Percentiles rank a stretch among this genome's conserved stretches.
phyloP scores from a whole-genome alignment of 768 basidiomycete species.

The Lenzites betulinus region DNA sequence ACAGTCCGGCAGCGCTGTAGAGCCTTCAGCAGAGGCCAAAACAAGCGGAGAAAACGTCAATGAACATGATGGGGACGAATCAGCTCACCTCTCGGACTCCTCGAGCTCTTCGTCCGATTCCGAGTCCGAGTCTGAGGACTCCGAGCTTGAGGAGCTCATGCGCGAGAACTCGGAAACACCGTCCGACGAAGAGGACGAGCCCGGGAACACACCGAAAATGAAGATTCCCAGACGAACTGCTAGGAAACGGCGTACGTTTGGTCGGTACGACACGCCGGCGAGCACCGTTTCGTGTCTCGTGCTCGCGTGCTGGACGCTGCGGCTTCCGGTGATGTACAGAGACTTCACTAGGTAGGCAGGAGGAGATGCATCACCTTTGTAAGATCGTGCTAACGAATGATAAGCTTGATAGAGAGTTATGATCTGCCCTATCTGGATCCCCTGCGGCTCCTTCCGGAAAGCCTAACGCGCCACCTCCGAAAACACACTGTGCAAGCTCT shows the following conservation, averaged over 20 bases:
- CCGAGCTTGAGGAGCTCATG: constrained; percentile 44
- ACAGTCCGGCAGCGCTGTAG: neutral
- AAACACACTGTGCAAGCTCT: constrained; percentile 67
- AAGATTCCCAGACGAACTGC: constrained; percentile 5
- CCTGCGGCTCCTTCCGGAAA: constrained; percentile 57
- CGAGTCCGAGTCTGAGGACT: constrained; percentile 27
- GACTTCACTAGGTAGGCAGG: constrained; percentile 70
- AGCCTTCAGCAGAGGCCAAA: neutral
- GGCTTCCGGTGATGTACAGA: constrained; percentile 72
- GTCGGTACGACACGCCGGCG: constrained; percentile 41
- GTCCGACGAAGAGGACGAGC: constrained; percentile 33
- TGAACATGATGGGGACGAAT: constrained; percentile 14
- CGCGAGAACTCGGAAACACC: constrained; percentile 40
- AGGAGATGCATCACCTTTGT: neutral
- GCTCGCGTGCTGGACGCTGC: constrained; percentile 77
- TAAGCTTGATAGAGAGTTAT: constrained; percentile 72
- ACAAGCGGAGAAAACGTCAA: neutral
- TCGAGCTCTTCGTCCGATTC: constrained; percentile 36
- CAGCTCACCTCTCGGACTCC: constrained; percentile 1
- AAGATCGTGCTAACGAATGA: neutral
- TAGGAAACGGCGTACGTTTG: constrained; percentile 26
- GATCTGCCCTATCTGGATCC: constrained; percentile 82
- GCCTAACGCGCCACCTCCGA: constrained; percentile 70
- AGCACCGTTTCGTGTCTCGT: constrained; percentile 69
- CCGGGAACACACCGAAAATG: constrained; percentile 1